Percentiles rank a stretch among this genome's conserved stretches.
Conservation (phyloP, 2,329 filamentous ascomycete species). For the Didymella pomorum region DNA sequence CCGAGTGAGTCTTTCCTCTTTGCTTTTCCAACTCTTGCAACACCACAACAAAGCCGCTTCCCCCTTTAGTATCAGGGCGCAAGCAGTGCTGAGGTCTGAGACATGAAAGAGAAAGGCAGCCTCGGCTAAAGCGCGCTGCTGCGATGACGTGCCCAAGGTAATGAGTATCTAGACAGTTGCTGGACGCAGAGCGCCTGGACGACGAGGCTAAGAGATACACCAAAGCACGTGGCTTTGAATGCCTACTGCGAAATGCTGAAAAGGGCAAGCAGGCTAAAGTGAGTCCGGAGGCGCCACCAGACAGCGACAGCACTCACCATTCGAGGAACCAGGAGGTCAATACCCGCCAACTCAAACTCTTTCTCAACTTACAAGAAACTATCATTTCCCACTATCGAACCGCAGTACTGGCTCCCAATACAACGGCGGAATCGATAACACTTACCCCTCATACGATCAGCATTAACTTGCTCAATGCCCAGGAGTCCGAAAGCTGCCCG, state of each 20-base stretch:
- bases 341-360: not conserved
- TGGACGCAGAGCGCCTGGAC: not conserved
- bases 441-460: not conserved
- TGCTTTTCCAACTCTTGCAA: conserved; percentile 19
- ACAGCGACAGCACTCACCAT: not conserved
- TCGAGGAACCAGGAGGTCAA: not conserved
- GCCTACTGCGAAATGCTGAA: not conserved
- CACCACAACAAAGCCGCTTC: not conserved
- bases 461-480: not conserved
- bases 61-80: not conserved
- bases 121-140: not conserved
- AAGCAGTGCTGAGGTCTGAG: not conserved
- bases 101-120: not conserved
- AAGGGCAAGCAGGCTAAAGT: not conserved
- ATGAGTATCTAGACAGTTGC: not conserved
- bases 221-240: not conserved
- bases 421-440: not conserved
- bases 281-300: not conserved
- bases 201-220: not conserved
- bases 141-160: not conserved
- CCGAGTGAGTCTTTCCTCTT: not conserved
- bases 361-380: not conserved
- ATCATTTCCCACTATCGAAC: not conserved
- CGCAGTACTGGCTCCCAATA: not conserved
- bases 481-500: not conserved